phyloP scores from a whole-genome alignment of 78 protist genomes.

The Chrysochromulina tobinii region DNA sequence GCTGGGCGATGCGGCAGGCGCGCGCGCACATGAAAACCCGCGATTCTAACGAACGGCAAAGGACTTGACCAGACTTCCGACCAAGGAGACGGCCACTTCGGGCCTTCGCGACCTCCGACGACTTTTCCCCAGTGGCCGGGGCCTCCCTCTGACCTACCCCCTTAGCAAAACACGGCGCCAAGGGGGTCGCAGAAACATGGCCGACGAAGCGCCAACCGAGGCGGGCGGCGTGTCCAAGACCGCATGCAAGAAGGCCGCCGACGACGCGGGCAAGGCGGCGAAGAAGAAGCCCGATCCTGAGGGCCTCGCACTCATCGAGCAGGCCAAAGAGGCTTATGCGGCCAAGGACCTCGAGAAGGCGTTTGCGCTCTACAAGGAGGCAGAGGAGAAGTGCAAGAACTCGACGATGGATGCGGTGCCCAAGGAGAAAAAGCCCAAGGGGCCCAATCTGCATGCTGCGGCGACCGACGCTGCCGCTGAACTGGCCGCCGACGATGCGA shows the following conservation, averaged over 20 bases:
- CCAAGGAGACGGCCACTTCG: too few species aligned
- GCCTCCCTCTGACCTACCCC: too few species aligned
- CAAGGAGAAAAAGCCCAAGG: background rate
- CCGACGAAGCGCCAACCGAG: too few species aligned
- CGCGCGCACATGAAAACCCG: too few species aligned
- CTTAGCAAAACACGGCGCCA: too few species aligned
- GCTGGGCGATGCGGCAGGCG: too few species aligned
- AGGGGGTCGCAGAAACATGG: too few species aligned
- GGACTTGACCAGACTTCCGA: too few species aligned
- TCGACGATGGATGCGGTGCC: background rate
- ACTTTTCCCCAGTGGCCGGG: too few species aligned
- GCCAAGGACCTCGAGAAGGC: background rate
- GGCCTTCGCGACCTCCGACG: too few species aligned
- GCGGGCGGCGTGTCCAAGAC: background rate
- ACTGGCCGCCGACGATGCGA: background rate
- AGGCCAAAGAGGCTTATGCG: background rate
- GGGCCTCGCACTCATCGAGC: background rate
- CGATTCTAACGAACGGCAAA: too few species aligned
- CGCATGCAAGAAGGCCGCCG: background rate
- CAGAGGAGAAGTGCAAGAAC: background rate
- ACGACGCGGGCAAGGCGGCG: conserved; percentile 18
- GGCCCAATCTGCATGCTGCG: background rate
- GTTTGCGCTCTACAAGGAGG: background rate
- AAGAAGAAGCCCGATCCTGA: background rate
- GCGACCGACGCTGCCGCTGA: background rate